phyloP scores from a whole-genome alignment of 768 basidiomycete species.

The Naganishia kalamii region DNA sequence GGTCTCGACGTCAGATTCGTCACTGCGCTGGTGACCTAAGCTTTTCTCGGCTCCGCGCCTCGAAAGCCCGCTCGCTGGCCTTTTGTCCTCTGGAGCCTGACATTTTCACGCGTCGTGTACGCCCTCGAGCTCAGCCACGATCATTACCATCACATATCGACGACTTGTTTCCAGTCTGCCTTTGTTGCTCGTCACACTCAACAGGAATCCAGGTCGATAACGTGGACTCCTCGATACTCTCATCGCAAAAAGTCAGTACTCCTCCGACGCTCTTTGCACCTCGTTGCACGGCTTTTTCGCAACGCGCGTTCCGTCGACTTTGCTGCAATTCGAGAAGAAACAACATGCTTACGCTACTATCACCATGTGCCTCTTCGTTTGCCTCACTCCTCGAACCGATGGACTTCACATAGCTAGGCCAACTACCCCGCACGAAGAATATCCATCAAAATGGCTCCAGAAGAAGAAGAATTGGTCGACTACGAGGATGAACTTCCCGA shows the following conservation, averaged over 20 bases:
- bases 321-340: not conserved
- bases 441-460: conserved; percentile 40
- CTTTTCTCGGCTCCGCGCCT: not conserved
- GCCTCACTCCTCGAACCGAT: conserved; percentile 8
- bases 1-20: too few relatives aligned
- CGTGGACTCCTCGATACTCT: conserved; percentile 3
- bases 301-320: not conserved
- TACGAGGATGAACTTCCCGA: conserved; percentile 46
- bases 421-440: not conserved
- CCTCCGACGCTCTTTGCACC: not conserved
- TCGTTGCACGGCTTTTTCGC: not conserved
- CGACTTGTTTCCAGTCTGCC: not conserved
- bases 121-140: not conserved
- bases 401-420: conserved; percentile 7
- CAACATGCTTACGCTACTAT: conserved; percentile 12
- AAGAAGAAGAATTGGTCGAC: conserved; percentile 48
- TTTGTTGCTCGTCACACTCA: not conserved
- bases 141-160: conserved; percentile 9
- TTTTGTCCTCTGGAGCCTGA: conserved; percentile 1
- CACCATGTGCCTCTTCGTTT: conserved; percentile 10
- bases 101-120: conserved; percentile 14
- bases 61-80: not conserved
- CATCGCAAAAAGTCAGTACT: conserved; percentile 12
- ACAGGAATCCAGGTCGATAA: not conserved
- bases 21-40: not conserved